Conservation (phyloP, 1,139 yeast genomes). For the Saccharomyces hybrid region DNA sequence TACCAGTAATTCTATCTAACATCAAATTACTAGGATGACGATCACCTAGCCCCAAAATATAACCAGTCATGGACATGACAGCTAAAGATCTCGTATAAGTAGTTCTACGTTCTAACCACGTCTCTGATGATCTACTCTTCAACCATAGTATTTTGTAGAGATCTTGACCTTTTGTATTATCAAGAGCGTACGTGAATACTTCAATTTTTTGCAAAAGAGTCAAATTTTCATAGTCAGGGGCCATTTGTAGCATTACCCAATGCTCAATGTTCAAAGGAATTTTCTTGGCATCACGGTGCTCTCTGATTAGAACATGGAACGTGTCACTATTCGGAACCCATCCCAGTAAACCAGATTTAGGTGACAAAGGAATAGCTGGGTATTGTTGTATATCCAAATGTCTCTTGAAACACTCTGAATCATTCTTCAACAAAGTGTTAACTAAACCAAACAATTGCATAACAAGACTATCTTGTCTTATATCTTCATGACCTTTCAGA, state of each 20-base stretch:
- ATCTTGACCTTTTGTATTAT: slow-evolving; percentile 94
- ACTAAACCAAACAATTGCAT: slow-evolving; percentile 97
- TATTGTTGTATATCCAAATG: slow-evolving; percentile 88
- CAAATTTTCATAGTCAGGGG: slow-evolving; percentile 89
- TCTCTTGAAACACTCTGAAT: slow-evolving; percentile 92
- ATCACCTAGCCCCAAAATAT: slow-evolving; percentile 92
- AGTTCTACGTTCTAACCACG: slow-evolving; percentile 95
- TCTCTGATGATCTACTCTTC: slow-evolving; percentile 90
- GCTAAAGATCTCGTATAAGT: slow-evolving; percentile 94
- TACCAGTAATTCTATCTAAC: slow-evolving; percentile 91
- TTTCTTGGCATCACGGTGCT: slow-evolving; percentile 86
- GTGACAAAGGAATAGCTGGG: slow-evolving; percentile 91
- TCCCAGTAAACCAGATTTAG: slow-evolving; percentile 88
- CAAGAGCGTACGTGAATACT: slow-evolving; percentile 91
- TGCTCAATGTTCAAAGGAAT: slow-evolving; percentile 87
- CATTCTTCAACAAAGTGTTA: slow-evolving; percentile 78
- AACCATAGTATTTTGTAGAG: slow-evolving; percentile 92
- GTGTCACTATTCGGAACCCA: slow-evolving; percentile 99
- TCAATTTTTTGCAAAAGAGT: slow-evolving; percentile 89
- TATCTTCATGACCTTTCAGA: slow-evolving; percentile 95
- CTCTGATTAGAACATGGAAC: slow-evolving; percentile 85
- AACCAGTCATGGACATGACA: slow-evolving; percentile 98
- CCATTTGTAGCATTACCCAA: slow-evolving; percentile 94
- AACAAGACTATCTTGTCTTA: slow-evolving; percentile 92
- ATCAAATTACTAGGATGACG: slow-evolving; percentile 95